Evolutionary conservation across 495 filamentous ascomycete genomes (phyloP), one percentile per base, ranked within the genome.

Genomic region (Lasiosphaeris hirsuta): DNA sequence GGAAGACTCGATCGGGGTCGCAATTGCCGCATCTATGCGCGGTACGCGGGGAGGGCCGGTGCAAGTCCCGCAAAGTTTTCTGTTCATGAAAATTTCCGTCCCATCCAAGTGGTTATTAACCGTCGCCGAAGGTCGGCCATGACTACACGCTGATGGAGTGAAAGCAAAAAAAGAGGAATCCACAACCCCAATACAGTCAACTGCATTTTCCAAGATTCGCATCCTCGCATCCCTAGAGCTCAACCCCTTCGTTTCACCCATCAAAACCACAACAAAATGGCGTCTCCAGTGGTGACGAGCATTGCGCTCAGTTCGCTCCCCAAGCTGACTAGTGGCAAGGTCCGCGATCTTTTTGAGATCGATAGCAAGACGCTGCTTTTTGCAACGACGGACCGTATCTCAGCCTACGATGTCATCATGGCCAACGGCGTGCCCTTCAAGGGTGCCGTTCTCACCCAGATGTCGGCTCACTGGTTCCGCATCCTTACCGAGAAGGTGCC

Each of bases 351-450:
- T 17, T 97, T 90, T 66, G 79, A 84, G 54, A 72, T 95, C 52
- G 85, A 91, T 69, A 76, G 85, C 18, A 75, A 84, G 52, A 89
- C 87, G 1, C 81, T 97, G 7, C 86, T 96, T 40, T 95, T 98
- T 72, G 85, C 95, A 40, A 86, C 94, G 14, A 55, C 58, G 17
- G 93, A 98, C 71, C 87, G 93, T 59, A 95, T 97, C 74, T 96
- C 90, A 52, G 93, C 93, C 50, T 96, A 89, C 77, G 93, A 97
- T 81, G 89, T 96, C 62, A 83, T 96, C 61, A 86, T 96, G 84
- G 77, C 80, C 66, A 96, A 96, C 80, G 92, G 92, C 43, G 83
- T 97, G 44, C 88, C 90, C 4, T 73, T 84, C 63, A 97, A 96
- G 76, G 94, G 94, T 59, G 74, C 81, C 61, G 79, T 97, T 46